phyloP scores from a whole-genome alignment of 805 yeast genomes.

The Candida succiphila region DNA sequence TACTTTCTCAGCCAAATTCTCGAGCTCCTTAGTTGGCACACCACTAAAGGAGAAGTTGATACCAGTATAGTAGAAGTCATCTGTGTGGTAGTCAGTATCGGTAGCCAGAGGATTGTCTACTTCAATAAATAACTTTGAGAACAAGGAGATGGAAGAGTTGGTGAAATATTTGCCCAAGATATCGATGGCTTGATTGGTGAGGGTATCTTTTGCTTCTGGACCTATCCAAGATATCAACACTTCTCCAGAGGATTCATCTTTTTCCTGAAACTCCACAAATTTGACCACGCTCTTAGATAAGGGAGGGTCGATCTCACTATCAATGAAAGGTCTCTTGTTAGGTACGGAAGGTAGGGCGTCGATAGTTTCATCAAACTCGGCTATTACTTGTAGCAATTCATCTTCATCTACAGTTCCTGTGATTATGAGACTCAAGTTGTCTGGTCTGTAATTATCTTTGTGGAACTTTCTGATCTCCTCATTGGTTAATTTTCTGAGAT shows the following conservation, averaged over 20 bases:
- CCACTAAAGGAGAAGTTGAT: constrained; percentile 51
- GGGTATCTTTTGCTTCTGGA: constrained; percentile 43
- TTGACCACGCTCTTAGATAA: constrained; percentile 29
- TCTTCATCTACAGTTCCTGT: constrained; percentile 78
- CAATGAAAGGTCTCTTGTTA: constrained; percentile 70
- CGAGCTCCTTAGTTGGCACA: constrained; percentile 61
- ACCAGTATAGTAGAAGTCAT: constrained; percentile 59
- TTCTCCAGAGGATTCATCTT: constrained; percentile 79
- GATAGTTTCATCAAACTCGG: constrained; percentile 49
- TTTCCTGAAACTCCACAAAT: constrained; percentile 74
- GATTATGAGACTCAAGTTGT: constrained; percentile 72
- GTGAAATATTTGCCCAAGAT: constrained; percentile 66
- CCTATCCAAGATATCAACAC: constrained; percentile 73
- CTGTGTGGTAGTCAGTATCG: constrained; percentile 58
- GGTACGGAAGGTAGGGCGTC: constrained; percentile 29
- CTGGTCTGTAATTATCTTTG: constrained; percentile 61
- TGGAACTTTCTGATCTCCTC: constrained; percentile 75
- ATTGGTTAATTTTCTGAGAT: constrained; percentile 62
- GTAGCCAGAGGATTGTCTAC: constrained; percentile 76
- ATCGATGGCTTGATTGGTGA: constrained; percentile 59
- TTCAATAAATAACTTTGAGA: constrained; percentile 67
- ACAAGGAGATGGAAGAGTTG: constrained; percentile 65
- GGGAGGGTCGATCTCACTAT: constrained; percentile 40
- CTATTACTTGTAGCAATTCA: constrained; percentile 55
- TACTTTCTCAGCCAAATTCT: constrained; percentile 41